phyloP scores from a whole-genome alignment of 768 basidiomycete species.

The Hysterangium stoloniferum region DNA sequence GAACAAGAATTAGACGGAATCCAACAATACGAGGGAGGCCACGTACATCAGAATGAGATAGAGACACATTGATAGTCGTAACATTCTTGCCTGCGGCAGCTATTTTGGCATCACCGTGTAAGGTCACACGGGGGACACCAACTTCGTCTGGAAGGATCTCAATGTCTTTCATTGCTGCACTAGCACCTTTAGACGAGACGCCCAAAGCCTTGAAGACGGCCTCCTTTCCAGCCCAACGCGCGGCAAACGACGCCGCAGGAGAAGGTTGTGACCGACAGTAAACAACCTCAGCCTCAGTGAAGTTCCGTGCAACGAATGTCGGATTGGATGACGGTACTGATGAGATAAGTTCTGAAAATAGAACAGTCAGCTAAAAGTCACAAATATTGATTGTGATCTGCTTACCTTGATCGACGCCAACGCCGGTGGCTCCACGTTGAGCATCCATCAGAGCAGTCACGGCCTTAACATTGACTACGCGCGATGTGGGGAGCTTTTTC shows the following conservation, averaged over 20 bases:
- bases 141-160: slow-evolving; percentile 77
- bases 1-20: slow-evolving; percentile 5
- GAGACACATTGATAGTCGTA: slow-evolving; percentile 66
- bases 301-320: slow-evolving; percentile 86
- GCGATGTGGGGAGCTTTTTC: slow-evolving; percentile 46
- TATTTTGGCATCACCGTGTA: slow-evolving; percentile 72
- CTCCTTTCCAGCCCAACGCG: slow-evolving; percentile 96
- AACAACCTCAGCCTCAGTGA: slow-evolving; percentile 77
- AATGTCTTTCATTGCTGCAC: slow-evolving; percentile 93
- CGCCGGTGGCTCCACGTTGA: slow-evolving; percentile 50
- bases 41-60: slow-evolving; percentile 90
- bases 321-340: slow-evolving; percentile 85
- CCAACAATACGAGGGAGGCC: not conserved
- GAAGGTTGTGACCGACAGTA: slow-evolving; percentile 88
- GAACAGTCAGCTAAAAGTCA: slow-evolving; percentile 11
- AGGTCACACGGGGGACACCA: slow-evolving; percentile 71
- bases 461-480: slow-evolving; percentile 56
- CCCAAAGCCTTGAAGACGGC: slow-evolving; percentile 95
- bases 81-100: slow-evolving; percentile 71
- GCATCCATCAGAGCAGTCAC: slow-evolving; percentile 47
- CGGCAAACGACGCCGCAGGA: slow-evolving; percentile 85
- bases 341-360: slow-evolving; percentile 71
- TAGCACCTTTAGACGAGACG: slow-evolving; percentile 84
- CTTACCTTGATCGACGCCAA: slow-evolving; percentile 86
- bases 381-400: slow-evolving; percentile 1